phyloP scores from a whole-genome alignment of 495 filamentous ascomycete species.

The Penicillium desertorum region DNA sequence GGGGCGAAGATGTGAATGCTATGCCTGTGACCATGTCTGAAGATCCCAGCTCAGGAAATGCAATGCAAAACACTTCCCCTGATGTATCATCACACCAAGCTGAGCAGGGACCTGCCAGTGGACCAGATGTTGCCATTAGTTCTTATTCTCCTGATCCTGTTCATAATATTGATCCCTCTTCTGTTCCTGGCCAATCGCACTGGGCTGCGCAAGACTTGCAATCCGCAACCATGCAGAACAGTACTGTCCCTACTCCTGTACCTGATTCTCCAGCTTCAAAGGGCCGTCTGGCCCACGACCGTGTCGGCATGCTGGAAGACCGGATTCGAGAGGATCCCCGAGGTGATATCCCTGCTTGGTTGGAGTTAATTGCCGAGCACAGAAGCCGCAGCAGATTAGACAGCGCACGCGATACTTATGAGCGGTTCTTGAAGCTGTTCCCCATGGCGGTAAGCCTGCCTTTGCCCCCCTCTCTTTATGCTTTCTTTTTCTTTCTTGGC shows the following conservation, averaged over 20 bases:
- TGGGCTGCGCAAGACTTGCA: constrained; percentile 43
- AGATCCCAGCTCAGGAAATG: constrained; percentile 56
- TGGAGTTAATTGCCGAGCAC: constrained; percentile 81
- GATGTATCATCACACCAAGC: constrained; percentile 58
- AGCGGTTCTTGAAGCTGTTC: constrained; percentile 82
- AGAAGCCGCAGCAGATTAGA: constrained; percentile 76
- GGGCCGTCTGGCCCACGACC: constrained; percentile 70
- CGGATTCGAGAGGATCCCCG: constrained; percentile 86
- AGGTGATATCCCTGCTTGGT: constrained; percentile 88
- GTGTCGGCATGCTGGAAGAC: constrained; percentile 82
- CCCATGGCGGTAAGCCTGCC: constrained; percentile 77
- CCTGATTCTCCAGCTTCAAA: constrained; percentile 45
- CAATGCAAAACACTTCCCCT: constrained; percentile 58
- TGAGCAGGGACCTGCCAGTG: constrained; percentile 54
- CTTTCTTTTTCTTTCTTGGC: background rate
- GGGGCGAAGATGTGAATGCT: constrained; percentile 48
- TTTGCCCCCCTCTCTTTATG: constrained; percentile 10
- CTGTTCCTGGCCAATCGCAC: constrained; percentile 43
- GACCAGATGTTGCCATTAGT: constrained; percentile 54
- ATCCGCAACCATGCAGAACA: constrained; percentile 38
- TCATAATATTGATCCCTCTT: constrained; percentile 48
- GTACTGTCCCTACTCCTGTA: constrained; percentile 40
- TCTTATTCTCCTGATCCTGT: constrained; percentile 50
- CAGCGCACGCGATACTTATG: constrained; percentile 75
- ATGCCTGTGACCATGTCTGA: constrained; percentile 47